Percentiles rank a stretch among this genome's conserved stretches.
Conservation (phyloP, 768 basidiomycete species). For the Trametopsis cervina region DNA sequence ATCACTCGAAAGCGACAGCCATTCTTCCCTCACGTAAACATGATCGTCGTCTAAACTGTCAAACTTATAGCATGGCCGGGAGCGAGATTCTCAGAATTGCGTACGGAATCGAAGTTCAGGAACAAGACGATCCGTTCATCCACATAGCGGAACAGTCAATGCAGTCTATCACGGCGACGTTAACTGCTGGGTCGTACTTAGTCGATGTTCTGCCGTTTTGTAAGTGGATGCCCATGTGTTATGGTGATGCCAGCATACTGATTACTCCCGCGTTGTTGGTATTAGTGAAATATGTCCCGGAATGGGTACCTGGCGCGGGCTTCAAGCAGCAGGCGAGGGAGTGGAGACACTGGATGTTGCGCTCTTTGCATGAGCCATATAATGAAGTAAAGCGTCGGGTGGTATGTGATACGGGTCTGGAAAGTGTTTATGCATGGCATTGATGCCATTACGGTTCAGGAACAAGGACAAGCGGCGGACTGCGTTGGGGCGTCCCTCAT, state of each 20-base stretch:
- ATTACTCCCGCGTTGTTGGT: too few species aligned
- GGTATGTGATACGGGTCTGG: too few species aligned
- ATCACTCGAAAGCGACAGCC: neutral
- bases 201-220: conserved; percentile 10
- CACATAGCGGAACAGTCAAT: conserved; percentile 8
- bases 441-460: too few species aligned
- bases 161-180: conserved; percentile 9
- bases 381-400: neutral
- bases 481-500: conserved; percentile 7
- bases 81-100: conserved; percentile 13
- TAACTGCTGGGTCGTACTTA: conserved; percentile 11
- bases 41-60: too few species aligned
- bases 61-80: neutral
- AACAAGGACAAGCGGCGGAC: conserved; percentile 5
- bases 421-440: too few species aligned
- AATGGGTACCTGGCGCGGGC: conserved; percentile 18
- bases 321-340: conserved; percentile 13
- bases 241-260: too few species aligned
- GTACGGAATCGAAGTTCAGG: conserved; percentile 11
- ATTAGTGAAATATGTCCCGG: conserved; percentile 18
- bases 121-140: conserved; percentile 15
- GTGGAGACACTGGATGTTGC: conserved; percentile 6
- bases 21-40: too few species aligned
- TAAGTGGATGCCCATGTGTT: neutral
- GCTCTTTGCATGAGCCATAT: conserved; percentile 11